Base-by-base conservation (phyloP, 129 eudicot genomes). In the Smallanthus sonchifolius region DNA sequence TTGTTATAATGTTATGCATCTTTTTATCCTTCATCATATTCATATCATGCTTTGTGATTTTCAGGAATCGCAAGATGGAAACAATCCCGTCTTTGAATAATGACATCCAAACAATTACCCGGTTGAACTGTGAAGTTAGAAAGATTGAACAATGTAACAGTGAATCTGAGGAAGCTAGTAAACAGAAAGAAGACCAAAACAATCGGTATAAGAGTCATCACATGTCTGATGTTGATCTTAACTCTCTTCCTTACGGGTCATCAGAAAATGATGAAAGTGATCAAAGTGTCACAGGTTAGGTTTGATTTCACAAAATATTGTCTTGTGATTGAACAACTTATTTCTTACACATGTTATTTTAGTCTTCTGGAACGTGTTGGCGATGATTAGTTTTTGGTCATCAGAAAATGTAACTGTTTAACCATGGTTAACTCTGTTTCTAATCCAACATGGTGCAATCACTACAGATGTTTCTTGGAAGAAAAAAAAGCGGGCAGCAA, bases 201-300 rank as follows among this genome's bases (percentile, higher is more conserved):
- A 43, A 56, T 5, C 74, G 35, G 56, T 43, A n/a, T 48, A 56
- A 68, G 74, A 69, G 61, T 68, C 65, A 72, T 75, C 82, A 76
- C 75, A 72, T 34, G 73, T 76, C 42, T 76, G 76, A 73, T 51
- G 64, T 83, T 47, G 90, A 86, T 79, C 86, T 85, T 51, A 85
- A 85, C 60, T 63, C 68, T 65, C 75, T 82, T 57, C 89, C 89
- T 55, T 68, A 48, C 38, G 73, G 78, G 34, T 61, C 56, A 11
- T 63, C 84, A 9, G 83, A 76, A 42, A 73, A 75, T 76, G 80
- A 85, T 44, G 89, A 56, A 82, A 82, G 70, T 45, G 80, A 85
- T 67, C 80, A 66, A 67, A 82, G 80, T 30, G 69, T 24, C 37
- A 66, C 84, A 85, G 89, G 89, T 85, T 72, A 85, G 89, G 89